Percentiles rank a stretch among this genome's conserved stretches.
Evolutionary conservation across 2,329 filamentous ascomycete species (phyloP).

Genomic region (Chaetomium strumarium): DNA sequence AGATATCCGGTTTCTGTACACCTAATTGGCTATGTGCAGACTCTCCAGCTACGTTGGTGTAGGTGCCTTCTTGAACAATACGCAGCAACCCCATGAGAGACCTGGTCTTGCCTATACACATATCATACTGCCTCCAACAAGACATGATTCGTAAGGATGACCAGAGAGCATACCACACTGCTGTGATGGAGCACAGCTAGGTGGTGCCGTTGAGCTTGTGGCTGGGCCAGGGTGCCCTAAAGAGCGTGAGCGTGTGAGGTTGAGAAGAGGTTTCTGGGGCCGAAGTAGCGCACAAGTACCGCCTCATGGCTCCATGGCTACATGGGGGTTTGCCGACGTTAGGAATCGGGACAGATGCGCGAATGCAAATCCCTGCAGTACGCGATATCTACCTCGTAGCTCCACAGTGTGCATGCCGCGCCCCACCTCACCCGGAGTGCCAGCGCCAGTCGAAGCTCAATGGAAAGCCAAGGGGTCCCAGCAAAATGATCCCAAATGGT

Average conservation of each 20-base stretch:
- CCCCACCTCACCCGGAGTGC: constrained; percentile 18
- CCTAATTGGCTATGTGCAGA: no score
- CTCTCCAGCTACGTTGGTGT: no score
- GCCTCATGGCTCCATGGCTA: constrained; percentile 18
- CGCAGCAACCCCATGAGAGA: no score
- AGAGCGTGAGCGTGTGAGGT: constrained; percentile 17
- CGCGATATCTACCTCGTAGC: constrained; percentile 20
- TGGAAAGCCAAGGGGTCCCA: constrained; percentile 12
- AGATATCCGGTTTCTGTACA: no score
- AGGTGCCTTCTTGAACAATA: no score
- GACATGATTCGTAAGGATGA: background rate
- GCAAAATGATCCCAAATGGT: no score
- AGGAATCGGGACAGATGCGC: constrained; percentile 20
- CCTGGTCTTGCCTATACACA: no score
- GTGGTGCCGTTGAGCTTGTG: background rate
- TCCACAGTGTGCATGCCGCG: constrained; percentile 15
- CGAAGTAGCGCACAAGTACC: constrained; percentile 20
- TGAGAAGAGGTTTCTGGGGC: constrained; percentile 15
- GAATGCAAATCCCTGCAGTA: constrained; percentile 26
- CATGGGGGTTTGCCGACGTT: constrained; percentile 20
- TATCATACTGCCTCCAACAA: no score
- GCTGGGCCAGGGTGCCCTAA: background rate
- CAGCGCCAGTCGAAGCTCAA: constrained; percentile 10
- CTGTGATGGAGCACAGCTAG: background rate
- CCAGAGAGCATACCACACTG: background rate